Conservation (phyloP, 768 basidiomycete species). For the Auricularia auricula-judae region DNA sequence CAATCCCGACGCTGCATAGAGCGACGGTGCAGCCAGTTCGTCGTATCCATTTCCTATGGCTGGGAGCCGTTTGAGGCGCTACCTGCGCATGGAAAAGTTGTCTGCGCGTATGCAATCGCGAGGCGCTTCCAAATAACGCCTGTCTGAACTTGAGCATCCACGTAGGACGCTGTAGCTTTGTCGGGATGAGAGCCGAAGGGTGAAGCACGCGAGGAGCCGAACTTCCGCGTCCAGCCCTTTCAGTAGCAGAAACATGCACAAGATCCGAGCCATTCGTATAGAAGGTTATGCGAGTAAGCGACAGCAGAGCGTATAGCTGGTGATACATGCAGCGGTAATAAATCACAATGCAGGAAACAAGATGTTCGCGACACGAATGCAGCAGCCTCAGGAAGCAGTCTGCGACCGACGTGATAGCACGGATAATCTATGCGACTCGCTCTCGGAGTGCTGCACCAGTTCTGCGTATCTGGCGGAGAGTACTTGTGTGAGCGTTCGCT, state of each 20-base stretch:
- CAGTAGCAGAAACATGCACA: background rate
- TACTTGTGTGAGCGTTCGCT: background rate
- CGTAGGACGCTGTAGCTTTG: background rate
- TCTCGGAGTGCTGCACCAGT: constrained; percentile 48
- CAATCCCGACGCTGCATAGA: background rate
- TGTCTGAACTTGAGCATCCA: background rate
- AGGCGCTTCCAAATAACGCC: background rate
- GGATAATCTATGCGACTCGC: background rate
- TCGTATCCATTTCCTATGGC: background rate
- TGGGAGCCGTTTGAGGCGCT: background rate
- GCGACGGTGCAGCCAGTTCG: background rate
- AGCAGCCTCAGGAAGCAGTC: background rate
- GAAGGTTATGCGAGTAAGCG: background rate
- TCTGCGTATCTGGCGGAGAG: constrained; percentile 42
- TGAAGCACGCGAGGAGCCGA: background rate
- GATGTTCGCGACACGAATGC: background rate
- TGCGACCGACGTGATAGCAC: background rate
- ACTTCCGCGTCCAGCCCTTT: background rate
- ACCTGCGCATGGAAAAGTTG: background rate
- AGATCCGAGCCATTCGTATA: background rate
- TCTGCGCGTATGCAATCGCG: background rate
- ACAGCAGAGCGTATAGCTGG: background rate
- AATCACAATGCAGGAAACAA: background rate
- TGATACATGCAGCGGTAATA: background rate
- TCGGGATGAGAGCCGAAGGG: background rate